A percentile compares a stretch with the other conserved stretches of the same genome.
These are phyloP conservation scores for Magnolia officinalis DNA, from an alignment of 164 flowering plant species.

Conservation along the genomic window DNA sequence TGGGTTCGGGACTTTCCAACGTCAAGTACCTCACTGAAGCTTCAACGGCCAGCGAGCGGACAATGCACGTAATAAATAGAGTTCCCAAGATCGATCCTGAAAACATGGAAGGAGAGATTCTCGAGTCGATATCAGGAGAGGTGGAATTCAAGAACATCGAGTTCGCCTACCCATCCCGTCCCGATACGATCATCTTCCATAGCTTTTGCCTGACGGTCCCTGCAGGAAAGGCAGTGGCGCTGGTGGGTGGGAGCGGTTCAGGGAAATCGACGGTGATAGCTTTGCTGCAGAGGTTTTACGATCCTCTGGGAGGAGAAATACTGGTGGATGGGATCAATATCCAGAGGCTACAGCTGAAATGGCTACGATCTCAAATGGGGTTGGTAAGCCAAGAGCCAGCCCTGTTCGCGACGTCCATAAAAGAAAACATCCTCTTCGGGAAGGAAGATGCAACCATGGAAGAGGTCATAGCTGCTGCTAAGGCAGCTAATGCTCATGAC, in stretches of 20 bases:
- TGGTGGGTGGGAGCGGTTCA: slow-evolving; percentile 88
- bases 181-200: slow-evolving; percentile 46
- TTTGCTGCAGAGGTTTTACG: slow-evolving; percentile 72
- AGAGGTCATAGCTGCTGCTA: slow-evolving; percentile 66
- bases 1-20: slow-evolving; percentile 70
- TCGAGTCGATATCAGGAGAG: slow-evolving; percentile 46
- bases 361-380: slow-evolving; percentile 92
- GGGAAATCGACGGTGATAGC: slow-evolving; percentile 83
- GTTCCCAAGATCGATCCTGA: slow-evolving; percentile 76
- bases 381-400: slow-evolving; percentile 93
- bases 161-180: slow-evolving; percentile 81
- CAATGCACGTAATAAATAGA: slow-evolving; percentile 61
- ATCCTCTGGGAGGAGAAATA: slow-evolving; percentile 68
- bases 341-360: slow-evolving; percentile 64
- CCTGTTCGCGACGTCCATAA: slow-evolving; percentile 70
- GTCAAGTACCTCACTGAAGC: slow-evolving; percentile 79
- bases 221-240: slow-evolving; percentile 68
- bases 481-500: slow-evolving; percentile 81
- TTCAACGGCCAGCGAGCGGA: slow-evolving; percentile 55
- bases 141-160: slow-evolving; percentile 61
- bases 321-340: slow-evolving; percentile 60
- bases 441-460: slow-evolving; percentile 71
- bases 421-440: slow-evolving; percentile 82
- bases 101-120: slow-evolving; percentile 55
- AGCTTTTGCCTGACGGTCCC: slow-evolving; percentile 54